Evolutionary conservation across 257 asterid species (phyloP).

Genomic region (Misopates orontium): DNA sequence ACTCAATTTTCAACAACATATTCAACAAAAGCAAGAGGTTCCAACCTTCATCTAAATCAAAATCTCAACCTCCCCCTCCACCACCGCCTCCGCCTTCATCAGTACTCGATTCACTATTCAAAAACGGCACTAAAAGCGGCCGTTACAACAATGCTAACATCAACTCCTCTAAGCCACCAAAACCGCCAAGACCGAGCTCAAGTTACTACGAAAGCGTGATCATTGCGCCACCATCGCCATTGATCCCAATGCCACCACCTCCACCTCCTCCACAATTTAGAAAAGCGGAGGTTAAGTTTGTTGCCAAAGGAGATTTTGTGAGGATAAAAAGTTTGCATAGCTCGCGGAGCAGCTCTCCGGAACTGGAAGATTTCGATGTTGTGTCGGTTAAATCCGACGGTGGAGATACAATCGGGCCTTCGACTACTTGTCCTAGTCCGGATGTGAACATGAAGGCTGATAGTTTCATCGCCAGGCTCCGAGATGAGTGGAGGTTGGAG

Average conservation of each 20-base stretch:
- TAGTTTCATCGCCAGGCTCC: constrained; percentile 69
- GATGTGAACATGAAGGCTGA: constrained; percentile 82
- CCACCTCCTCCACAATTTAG: constrained; percentile 75
- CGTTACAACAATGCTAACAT: constrained; percentile 46
- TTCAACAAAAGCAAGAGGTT: too few species aligned
- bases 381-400: constrained; percentile 56
- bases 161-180: constrained; percentile 57
- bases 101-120: too few species aligned
- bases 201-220: constrained; percentile 33
- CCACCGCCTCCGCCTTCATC: too few species aligned
- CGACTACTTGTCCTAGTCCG: constrained; percentile 84
- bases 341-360: constrained; percentile 77
- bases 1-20: constrained; percentile 63
- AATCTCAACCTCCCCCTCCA: too few species aligned
- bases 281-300: constrained; percentile 53
- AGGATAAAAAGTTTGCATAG: constrained; percentile 58
- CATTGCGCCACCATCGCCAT: constrained; percentile 66
- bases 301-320: constrained; percentile 58
- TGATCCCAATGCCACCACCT: constrained; percentile 63
- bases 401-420: constrained; percentile 54
- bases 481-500: constrained; percentile 78
- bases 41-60: too few species aligned
- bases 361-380: constrained; percentile 61
- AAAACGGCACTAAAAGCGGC: constrained; percentile 54
- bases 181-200: constrained; percentile 50